Conservation (phyloP, 2,329 filamentous ascomycete species). For the Cladosporium sp. region DNA sequence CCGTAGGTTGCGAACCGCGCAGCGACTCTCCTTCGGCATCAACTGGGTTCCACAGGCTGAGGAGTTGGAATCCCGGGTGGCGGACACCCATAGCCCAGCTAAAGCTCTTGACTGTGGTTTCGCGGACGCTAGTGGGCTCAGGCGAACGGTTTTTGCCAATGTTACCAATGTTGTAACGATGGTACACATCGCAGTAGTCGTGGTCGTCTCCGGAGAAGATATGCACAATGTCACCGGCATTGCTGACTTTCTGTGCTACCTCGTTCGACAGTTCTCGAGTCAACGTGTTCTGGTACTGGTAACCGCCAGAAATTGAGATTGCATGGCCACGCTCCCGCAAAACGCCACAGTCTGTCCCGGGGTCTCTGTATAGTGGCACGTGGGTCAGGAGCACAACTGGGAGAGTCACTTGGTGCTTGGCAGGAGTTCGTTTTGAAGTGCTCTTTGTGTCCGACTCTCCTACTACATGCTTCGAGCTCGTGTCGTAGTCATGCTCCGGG, state of each 20-base stretch:
- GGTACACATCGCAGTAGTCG: constrained; percentile 91
- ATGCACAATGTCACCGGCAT: constrained; percentile 71
- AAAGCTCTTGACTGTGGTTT: constrained; percentile 94
- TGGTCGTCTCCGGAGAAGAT: constrained; percentile 97
- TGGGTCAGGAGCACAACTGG: constrained; percentile 90
- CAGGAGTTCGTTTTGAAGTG: too few species aligned
- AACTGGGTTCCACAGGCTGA: constrained; percentile 90
- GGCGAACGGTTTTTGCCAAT: constrained; percentile 22
- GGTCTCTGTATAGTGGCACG: constrained; percentile 80
- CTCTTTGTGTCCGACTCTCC: not conserved
- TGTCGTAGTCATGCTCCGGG: constrained; percentile 39
- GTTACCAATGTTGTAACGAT: constrained; percentile 52
- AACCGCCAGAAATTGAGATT: constrained; percentile 75
- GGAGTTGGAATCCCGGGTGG: constrained; percentile 81
- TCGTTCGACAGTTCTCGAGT: constrained; percentile 73
- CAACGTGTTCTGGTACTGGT: constrained; percentile 97
- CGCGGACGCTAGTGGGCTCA: constrained; percentile 53
- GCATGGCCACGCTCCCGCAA: constrained; percentile 83
- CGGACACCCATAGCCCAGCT: constrained; percentile 96
- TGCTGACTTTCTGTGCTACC: constrained; percentile 67
- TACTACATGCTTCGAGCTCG: not conserved
- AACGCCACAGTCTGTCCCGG: constrained; percentile 85
- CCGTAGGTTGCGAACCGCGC: constrained; percentile 53
- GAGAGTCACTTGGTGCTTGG: constrained; percentile 55
- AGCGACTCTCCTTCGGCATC: constrained; percentile 51